A percentile compares a stretch with the other conserved stretches of the same genome.
Evolutionary conservation across 2,329 filamentous ascomycete species (phyloP).

Genomic region (Thelonectria discophora): DNA sequence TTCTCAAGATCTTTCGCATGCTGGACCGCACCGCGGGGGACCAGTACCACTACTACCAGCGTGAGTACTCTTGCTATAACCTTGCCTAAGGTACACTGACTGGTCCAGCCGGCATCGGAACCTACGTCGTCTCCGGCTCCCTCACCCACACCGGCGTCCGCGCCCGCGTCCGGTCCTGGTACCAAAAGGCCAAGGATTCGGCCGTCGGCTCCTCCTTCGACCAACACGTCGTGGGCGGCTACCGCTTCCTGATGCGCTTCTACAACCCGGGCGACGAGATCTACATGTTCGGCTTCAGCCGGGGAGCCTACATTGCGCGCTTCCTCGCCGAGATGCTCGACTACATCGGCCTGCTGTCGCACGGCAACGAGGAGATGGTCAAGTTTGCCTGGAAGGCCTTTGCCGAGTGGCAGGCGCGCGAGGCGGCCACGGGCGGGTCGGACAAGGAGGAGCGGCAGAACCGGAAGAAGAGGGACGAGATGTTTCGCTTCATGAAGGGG

Average conservation of each 20-base stretch:
- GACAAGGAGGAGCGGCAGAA: conserved; percentile 54
- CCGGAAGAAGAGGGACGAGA: conserved; percentile 56
- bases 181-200: conserved; percentile 78
- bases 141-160: conserved; percentile 65
- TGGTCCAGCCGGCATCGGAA: conserved; percentile 72
- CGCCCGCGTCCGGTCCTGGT: conserved; percentile 71
- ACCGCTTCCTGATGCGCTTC: conserved; percentile 80
- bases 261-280: conserved; percentile 72
- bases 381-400: conserved; percentile 86
- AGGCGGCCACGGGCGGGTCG: conserved; percentile 53
- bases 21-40: conserved; percentile 69
- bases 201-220: conserved; percentile 83
- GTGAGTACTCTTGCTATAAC: conserved; percentile 49
- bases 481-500: conserved; percentile 78
- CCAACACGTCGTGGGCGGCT: conserved; percentile 84
- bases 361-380: conserved; percentile 87
- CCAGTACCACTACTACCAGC: conserved; percentile 72
- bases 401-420: conserved; percentile 73
- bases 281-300: conserved; percentile 78
- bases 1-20: conserved; percentile 76
- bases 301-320: conserved; percentile 76
- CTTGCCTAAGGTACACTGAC: too few relatives aligned
- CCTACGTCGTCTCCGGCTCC: conserved; percentile 71
- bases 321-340: conserved; percentile 87
- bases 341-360: conserved; percentile 79